Conservation (phyloP, 176 grass and related monocot species). For the Coix lacrymajobi region DNA sequence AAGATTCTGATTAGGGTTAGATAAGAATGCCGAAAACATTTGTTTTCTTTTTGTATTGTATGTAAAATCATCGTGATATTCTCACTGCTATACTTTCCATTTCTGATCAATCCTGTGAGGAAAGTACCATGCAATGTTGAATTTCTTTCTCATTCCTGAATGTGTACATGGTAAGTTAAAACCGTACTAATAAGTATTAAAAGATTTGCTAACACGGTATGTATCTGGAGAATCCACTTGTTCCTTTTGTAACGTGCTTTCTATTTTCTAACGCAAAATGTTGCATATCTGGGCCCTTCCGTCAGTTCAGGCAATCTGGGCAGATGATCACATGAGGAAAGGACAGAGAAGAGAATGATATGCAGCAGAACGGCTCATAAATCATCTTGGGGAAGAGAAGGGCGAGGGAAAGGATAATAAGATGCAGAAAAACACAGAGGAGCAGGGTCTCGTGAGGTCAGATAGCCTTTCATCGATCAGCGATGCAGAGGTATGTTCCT, state of each 20-base stretch:
- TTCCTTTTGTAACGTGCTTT: background rate
- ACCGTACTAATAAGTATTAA: background rate
- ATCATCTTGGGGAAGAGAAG: background rate
- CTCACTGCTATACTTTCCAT: background rate
- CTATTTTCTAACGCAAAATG: background rate
- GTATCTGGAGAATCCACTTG: background rate
- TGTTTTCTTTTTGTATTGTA: background rate
- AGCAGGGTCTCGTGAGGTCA: background rate
- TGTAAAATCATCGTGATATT: background rate
- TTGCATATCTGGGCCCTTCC: background rate
- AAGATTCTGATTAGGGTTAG: background rate
- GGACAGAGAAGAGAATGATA: background rate
- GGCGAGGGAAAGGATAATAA: background rate
- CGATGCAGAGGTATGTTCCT: background rate
- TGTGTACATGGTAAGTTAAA: background rate
- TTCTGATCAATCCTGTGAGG: background rate
- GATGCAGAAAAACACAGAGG: slow-evolving; percentile 1
- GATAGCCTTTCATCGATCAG: background rate
- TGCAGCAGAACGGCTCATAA: background rate
- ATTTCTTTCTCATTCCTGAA: background rate
- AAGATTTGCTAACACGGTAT: background rate
- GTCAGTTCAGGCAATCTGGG: background rate
- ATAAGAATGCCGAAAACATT: background rate
- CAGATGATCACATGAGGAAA: background rate
- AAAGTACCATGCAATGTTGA: background rate